Conservation (phyloP, 805 yeast genomes). For the Starmerella davenportii region DNA sequence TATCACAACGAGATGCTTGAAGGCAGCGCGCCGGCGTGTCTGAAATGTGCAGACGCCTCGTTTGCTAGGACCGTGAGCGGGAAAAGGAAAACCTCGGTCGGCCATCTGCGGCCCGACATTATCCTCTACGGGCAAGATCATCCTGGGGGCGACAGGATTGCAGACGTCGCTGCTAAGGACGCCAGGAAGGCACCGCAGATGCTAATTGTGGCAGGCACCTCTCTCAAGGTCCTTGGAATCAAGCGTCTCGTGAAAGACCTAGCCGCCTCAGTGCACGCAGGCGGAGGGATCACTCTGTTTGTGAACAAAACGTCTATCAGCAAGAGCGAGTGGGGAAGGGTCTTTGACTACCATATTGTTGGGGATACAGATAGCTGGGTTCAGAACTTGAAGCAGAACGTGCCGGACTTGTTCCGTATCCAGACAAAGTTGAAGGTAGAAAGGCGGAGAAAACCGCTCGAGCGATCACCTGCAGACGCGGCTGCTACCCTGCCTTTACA, state of each 20-base stretch:
- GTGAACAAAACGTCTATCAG: slow-evolving; percentile 52
- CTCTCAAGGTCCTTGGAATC: slow-evolving; percentile 80
- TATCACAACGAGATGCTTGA: slow-evolving; percentile 31
- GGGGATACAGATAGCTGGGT: slow-evolving; percentile 78
- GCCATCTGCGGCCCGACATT: slow-evolving; percentile 70
- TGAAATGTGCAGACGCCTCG: slow-evolving; percentile 40
- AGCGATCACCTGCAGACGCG: too few relatives aligned
- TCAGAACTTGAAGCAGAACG: slow-evolving; percentile 30
- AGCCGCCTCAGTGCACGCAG: slow-evolving; percentile 52
- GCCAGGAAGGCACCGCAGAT: slow-evolving; percentile 47
- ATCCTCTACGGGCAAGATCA: slow-evolving; percentile 90
- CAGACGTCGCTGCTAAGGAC: slow-evolving; percentile 52
- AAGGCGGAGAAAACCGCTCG: slow-evolving; percentile 4
- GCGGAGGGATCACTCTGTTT: slow-evolving; percentile 58
- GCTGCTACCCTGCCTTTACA: too few relatives aligned
- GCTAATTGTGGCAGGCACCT: slow-evolving; percentile 80
- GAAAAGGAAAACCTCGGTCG: slow-evolving; percentile 58
- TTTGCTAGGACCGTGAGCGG: slow-evolving; percentile 45
- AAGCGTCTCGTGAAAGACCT: slow-evolving; percentile 52
- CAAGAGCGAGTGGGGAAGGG: slow-evolving; percentile 42
- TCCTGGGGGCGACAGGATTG: slow-evolving; percentile 66
- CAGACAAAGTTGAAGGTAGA: slow-evolving; percentile 23
- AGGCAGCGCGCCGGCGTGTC: slow-evolving; percentile 66
- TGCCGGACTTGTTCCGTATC: slow-evolving; percentile 46
- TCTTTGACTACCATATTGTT: slow-evolving; percentile 62